phyloP scores from a whole-genome alignment of 2,329 filamentous ascomycete genomes.

The Cordyceps fumosorosea region DNA sequence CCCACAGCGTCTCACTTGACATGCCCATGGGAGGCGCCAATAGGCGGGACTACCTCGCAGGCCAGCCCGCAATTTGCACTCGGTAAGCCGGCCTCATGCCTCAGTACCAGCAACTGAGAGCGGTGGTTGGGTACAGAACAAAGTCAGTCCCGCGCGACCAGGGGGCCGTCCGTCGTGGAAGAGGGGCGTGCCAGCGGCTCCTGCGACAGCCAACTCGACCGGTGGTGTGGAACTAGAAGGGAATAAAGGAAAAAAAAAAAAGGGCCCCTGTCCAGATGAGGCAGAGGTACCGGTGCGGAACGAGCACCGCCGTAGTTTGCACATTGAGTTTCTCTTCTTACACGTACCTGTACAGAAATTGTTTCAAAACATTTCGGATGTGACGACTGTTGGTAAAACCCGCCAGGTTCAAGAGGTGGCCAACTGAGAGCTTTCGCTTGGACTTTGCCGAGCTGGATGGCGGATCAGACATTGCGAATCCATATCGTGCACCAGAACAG shows the following conservation, averaged over 20 bases:
- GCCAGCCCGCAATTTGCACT: neutral
- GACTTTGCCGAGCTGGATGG: neutral
- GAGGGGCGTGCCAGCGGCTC: slow-evolving; percentile 8
- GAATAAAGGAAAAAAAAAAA: neutral
- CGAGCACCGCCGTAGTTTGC: neutral
- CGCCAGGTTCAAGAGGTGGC: no score
- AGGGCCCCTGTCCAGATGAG: neutral
- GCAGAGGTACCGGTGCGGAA: slow-evolving; percentile 2
- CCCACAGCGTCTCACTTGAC: no score
- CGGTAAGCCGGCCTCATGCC: neutral
- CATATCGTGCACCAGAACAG: no score
- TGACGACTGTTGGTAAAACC: no score
- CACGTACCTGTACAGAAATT: neutral
- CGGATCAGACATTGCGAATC: neutral
- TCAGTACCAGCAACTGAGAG: neutral
- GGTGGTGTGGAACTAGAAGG: neutral
- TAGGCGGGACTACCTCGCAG: neutral
- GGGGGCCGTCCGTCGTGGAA: neutral
- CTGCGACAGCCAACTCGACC: neutral
- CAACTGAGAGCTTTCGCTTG: neutral
- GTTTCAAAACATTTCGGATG: neutral
- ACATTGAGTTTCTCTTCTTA: neutral
- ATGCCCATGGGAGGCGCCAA: no score
- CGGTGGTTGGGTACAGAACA: neutral
- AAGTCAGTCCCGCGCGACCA: neutral